Evolutionary conservation across 768 basidiomycete species (phyloP).

Genomic region (Terana coerulea): DNA sequence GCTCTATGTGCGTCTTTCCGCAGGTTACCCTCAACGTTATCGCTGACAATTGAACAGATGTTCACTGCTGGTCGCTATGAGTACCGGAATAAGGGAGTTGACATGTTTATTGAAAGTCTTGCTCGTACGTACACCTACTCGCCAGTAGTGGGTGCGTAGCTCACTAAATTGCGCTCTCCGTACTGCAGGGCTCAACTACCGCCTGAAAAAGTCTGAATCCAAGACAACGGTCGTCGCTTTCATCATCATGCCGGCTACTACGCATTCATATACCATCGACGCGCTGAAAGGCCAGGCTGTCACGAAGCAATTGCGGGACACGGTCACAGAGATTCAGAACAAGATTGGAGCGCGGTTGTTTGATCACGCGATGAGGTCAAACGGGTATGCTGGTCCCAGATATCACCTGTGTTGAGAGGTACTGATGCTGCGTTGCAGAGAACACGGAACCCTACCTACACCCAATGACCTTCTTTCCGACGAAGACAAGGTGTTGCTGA

Average conservation of each 20-base stretch:
- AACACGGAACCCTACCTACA: conserved; percentile 70
- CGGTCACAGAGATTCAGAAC: conserved; percentile 93
- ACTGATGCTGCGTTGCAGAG: conserved; percentile 36
- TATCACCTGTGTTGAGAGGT: not conserved
- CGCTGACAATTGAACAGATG: conserved; percentile 49
- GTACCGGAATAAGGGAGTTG: conserved; percentile 98
- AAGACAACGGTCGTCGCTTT: conserved; percentile 91
- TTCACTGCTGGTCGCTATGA: conserved; percentile 99
- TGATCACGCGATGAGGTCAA: conserved; percentile 90
- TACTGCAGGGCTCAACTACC: conserved; percentile 51
- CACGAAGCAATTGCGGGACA: conserved; percentile 93
- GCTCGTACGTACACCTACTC: conserved; percentile 57
- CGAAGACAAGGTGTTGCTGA: conserved; percentile 92
- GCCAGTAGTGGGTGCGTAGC: too few relatives aligned
- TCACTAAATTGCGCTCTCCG: not conserved
- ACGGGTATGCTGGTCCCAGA: conserved; percentile 60
- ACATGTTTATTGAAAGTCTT: conserved; percentile 98
- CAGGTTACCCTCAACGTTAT: not conserved
- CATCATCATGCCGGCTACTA: conserved; percentile 97
- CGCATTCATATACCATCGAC: conserved; percentile 95
- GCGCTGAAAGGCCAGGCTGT: conserved; percentile 97
- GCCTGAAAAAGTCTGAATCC: conserved; percentile 59
- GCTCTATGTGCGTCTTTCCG: conserved; percentile 56
- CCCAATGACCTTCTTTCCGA: conserved; percentile 77
- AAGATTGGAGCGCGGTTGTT: conserved; percentile 90